Conservation (phyloP, 306 rosid species). For the Sphenostylis stenocarpa region DNA sequence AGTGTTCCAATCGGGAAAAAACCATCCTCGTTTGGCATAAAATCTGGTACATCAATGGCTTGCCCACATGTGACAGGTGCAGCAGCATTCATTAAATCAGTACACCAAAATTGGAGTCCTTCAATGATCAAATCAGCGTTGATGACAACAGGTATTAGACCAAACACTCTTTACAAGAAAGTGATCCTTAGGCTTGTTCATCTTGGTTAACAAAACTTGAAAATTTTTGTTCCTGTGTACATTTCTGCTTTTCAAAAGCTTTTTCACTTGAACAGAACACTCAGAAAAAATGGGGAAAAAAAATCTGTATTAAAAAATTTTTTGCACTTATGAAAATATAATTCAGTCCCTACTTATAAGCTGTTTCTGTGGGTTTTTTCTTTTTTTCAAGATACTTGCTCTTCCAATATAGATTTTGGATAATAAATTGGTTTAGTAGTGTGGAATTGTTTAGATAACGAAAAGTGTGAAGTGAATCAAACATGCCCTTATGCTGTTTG, state of each 20-base stretch:
- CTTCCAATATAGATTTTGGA: background rate
- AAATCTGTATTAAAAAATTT: too few relatives aligned
- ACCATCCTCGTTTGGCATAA: slow-evolving; percentile 61
- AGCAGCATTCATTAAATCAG: slow-evolving; percentile 77
- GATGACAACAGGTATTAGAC: slow-evolving; percentile 81
- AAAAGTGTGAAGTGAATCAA: background rate
- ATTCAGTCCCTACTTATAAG: too few relatives aligned
- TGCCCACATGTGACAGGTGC: slow-evolving; percentile 97
- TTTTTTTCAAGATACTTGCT: background rate
- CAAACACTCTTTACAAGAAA: background rate
- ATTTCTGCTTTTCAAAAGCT: background rate
- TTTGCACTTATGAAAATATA: too few relatives aligned
- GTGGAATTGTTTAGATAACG: background rate
- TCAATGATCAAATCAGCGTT: slow-evolving; percentile 92
- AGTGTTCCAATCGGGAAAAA: slow-evolving; percentile 58
- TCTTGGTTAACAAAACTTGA: background rate
- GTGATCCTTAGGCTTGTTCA: too few relatives aligned
- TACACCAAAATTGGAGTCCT: slow-evolving; percentile 65
- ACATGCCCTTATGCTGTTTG: slow-evolving; percentile 7
- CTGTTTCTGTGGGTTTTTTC: background rate
- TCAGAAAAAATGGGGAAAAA: background rate
- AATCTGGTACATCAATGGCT: slow-evolving; percentile 94
- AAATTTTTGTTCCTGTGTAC: background rate
- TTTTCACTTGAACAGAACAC: background rate
- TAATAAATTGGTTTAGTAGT: background rate